Base-by-base conservation (phyloP, 106 monocot genomes). In the Chionographis japonica region DNA sequence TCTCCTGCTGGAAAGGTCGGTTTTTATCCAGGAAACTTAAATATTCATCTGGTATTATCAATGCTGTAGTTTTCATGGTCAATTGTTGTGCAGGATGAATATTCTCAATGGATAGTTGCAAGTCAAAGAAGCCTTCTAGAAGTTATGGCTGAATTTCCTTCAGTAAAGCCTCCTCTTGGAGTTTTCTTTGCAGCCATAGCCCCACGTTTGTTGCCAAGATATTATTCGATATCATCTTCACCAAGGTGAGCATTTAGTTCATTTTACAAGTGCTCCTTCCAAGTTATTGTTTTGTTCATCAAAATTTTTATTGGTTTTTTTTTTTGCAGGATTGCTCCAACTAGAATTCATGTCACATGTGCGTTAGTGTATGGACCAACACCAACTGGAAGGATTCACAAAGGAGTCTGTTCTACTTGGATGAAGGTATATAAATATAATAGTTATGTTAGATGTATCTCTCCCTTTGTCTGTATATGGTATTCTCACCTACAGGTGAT, bases 221-320 rank as follows among this genome's bases (percentile, higher is more conserved):
- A 87, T 58, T 98, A 98, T 56, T 98, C 97, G 37, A 98, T 98
- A 72, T 98, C 97, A 16, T 98, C 97, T 61, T 98, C 97, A 61
- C 84, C 97, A 67, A 92, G 73, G 97, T 97, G 58, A 70, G 13
- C 6, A 46, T 13, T 18, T 51, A 40, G 50, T 56, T 20, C 49
- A 38, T 18, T 16, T 54, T 5, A 59, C 9, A 17, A 54, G 66
- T 50, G 19, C 51, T 54, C 40, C 42, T 12, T 9, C 6, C 60
- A 5, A 8, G 72, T 56, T 6, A 15, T 65, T 67, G 17, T 18
- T 38, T 58, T 54, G 40, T 40, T 65, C 27, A 39, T 46, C 37
- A 19, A 2, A 41, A 12, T 60, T 20, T n/a, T n/a, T n/a, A n/a
- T n/a, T n/a, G n/a, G n/a, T 58, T 50, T 51, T 38, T 54, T 69